A percentile compares a stretch with the other conserved stretches of the same genome.
Conservation (phyloP, 2,329 filamentous ascomycete genomes). For the Epichloe baconii region DNA sequence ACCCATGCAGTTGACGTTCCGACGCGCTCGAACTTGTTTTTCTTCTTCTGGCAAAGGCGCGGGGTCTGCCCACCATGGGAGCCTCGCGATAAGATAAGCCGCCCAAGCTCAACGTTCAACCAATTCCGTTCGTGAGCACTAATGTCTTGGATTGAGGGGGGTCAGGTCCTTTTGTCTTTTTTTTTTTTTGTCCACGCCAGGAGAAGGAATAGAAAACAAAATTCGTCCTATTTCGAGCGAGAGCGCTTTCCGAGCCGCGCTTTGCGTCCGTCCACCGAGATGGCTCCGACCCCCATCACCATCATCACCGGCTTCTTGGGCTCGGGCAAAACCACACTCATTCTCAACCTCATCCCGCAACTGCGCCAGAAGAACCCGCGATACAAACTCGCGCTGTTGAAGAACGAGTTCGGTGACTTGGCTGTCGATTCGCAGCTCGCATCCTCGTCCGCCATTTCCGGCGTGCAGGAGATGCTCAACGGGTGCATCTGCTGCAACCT, state of each 20-base stretch:
- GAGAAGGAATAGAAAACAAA: not conserved
- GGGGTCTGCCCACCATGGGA: not conserved
- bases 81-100: not conserved
- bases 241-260: too few species aligned
- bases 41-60: not conserved
- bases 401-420: slow-evolving; percentile 96
- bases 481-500: slow-evolving; percentile 99
- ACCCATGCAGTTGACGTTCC: not conserved
- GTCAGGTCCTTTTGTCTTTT: not conserved
- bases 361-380: slow-evolving; percentile 54
- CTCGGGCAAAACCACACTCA: slow-evolving; percentile 90
- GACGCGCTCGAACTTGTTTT: not conserved
- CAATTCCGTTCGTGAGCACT: not conserved
- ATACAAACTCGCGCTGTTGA: slow-evolving; percentile 87
- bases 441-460: slow-evolving; percentile 66
- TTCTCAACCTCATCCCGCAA: slow-evolving; percentile 87
- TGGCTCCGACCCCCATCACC: slow-evolving; percentile 73
- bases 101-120: not conserved
- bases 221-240: not conserved
- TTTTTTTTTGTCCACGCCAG: not conserved
- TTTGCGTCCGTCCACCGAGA: slow-evolving; percentile 14
- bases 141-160: not conserved
- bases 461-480: slow-evolving; percentile 85
- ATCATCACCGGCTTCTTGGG: slow-evolving; percentile 95
- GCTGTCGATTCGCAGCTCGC: slow-evolving; percentile 90